Evolutionary conservation across 495 filamentous ascomycete genomes (phyloP).

Genomic region (Penicillium longicatenatum): DNA sequence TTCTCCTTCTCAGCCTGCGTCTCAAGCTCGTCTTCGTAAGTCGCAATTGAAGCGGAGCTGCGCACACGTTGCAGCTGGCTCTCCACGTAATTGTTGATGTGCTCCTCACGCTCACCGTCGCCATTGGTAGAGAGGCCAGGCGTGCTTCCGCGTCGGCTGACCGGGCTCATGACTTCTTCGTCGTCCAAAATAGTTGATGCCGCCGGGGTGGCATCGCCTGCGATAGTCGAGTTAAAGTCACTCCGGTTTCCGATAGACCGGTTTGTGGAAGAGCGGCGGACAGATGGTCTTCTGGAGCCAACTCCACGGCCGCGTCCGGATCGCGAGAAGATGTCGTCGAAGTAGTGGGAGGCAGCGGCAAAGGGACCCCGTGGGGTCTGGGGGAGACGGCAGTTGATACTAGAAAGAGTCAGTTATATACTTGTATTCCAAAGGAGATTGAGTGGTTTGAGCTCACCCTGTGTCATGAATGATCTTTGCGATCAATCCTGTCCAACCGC

Average conservation of each 20-base stretch:
- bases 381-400: slow-evolving; percentile 86
- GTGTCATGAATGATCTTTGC: slow-evolving; percentile 97
- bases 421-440: slow-evolving; percentile 5
- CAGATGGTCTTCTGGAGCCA: slow-evolving; percentile 42
- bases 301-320: slow-evolving; percentile 39
- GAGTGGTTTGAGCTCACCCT: slow-evolving; percentile 59
- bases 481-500: slow-evolving; percentile 95
- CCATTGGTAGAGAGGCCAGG: slow-evolving; percentile 22
- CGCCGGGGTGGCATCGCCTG: slow-evolving; percentile 27
- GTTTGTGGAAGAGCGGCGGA: slow-evolving; percentile 80
- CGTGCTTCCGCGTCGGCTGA: slow-evolving; percentile 35
- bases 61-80: slow-evolving; percentile 67
- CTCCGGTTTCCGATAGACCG: slow-evolving; percentile 87
- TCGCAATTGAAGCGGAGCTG: slow-evolving; percentile 51
- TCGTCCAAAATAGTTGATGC: slow-evolving; percentile 31
- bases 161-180: slow-evolving; percentile 31
- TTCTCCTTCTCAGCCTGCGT: slow-evolving; percentile 44
- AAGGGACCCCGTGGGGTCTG: slow-evolving; percentile 89
- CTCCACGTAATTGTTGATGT: slow-evolving; percentile 70
- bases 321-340: slow-evolving; percentile 82
- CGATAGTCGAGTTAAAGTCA: slow-evolving; percentile 63
- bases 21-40: slow-evolving; percentile 64
- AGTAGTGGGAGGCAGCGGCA: slow-evolving; percentile 84
- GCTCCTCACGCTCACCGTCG: slow-evolving; percentile 59
- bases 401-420: slow-evolving; percentile 33